Evolutionary conservation across 495 filamentous ascomycete genomes (phyloP), one percentile per base, ranked within the genome.

Genomic region (Penicillium argentinense): DNA sequence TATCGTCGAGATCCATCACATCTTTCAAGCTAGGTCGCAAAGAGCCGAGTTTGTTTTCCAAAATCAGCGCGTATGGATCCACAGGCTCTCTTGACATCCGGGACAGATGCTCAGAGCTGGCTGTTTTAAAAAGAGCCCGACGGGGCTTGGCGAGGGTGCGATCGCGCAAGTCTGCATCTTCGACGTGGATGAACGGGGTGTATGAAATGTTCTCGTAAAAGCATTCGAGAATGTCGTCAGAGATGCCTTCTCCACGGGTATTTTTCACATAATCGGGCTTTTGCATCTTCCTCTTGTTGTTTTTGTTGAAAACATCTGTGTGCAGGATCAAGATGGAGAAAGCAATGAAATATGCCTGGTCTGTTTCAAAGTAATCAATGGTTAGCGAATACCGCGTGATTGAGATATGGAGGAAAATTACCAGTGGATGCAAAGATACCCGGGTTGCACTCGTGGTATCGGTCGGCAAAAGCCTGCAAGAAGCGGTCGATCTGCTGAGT

Each of bases 281-380:
- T 62, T 96, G 91, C 93, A 99, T 99, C 67, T 97, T 99, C 57
- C 91, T 82, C 69, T 96, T 97, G 66, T 97, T 97, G 74, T 97
- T 97, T 65, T 92, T 96, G 75, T 99, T 99, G 81, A 97, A 97
- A 9, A 95, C 89, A 62, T 99, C 93, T 0, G 93, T 97, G 56
- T 99, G 93, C 13, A 99, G 74, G 51, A 99, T 96, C 29, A 99
- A 73, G 30, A 97, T 84, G 2, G 95, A 97, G 58, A 97, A 99
- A 12, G 93, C 89, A 54, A 97, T 91, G 59, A 97, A 95, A 66
- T 97, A 96, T 29, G 93, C 91, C 69, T 97, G 88, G 54, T 97
- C 93, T 78, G 53, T 25, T 5, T 13, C 26, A 17, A n/a, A n/a
- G n/a, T n/a, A n/a, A n/a, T n/a, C n/a, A 9, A 28, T 14, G 12